Evolutionary conservation across 371 early-diverging fungal genomes (phyloP).

Genomic region (Mortierella sp.): DNA sequence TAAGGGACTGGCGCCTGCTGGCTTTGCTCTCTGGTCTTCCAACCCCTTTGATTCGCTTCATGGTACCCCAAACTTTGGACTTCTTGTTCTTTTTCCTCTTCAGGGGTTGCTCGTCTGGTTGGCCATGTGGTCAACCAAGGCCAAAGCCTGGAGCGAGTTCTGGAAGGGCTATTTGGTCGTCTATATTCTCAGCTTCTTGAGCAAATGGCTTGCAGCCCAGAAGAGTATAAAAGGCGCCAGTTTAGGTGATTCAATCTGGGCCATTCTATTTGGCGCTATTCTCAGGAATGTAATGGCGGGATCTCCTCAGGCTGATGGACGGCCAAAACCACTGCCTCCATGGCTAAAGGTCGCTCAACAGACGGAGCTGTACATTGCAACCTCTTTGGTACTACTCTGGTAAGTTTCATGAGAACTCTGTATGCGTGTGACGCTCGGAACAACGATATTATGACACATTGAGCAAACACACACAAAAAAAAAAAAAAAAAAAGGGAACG

Average conservation of each 20-base stretch:
- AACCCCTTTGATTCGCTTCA: conserved; percentile 70
- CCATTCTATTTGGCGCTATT: conserved; percentile 67
- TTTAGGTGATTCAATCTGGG: conserved; percentile 75
- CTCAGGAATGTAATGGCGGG: conserved; percentile 61
- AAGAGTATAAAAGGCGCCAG: conserved; percentile 61
- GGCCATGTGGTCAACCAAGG: conserved; percentile 58
- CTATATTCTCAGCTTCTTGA: conserved; percentile 63
- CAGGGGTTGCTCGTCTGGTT: conserved; percentile 67
- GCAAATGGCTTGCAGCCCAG: conserved; percentile 71
- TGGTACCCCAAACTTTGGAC: conserved; percentile 58
- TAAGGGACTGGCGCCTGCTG: conserved; percentile 61
- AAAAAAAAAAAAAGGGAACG: background rate
- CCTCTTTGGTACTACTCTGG: conserved; percentile 69
- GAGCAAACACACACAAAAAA: background rate
- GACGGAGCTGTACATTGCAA: conserved; percentile 74
- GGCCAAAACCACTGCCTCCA: conserved; percentile 58
- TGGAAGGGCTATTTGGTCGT: conserved; percentile 64
- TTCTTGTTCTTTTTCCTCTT: conserved; percentile 64
- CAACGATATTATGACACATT: background rate
- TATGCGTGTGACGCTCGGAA: too few relatives aligned
- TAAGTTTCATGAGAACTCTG: conserved; percentile 13
- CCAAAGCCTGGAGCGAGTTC: conserved; percentile 60
- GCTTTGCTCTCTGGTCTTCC: conserved; percentile 62
- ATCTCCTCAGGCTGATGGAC: conserved; percentile 49
- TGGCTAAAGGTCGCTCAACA: conserved; percentile 72